A percentile compares a stretch with the other conserved stretches of the same genome.
These are phyloP conservation scores for Capsicum chinense DNA, from an alignment of 257 asterid species.

Conservation along the genomic window DNA sequence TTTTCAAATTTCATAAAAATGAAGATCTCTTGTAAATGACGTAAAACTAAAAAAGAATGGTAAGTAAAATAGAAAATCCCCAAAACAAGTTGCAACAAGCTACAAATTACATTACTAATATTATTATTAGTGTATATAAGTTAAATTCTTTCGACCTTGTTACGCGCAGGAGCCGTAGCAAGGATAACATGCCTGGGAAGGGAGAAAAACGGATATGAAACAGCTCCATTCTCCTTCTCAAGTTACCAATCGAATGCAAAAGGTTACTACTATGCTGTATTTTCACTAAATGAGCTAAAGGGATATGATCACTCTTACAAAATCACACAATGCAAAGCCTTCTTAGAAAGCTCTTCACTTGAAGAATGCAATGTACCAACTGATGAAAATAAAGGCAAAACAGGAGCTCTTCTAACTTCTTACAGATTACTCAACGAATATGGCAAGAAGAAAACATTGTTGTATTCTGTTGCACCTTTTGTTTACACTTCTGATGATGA, in stretches of 20 bases:
- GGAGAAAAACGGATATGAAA: constrained; percentile 57
- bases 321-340: constrained; percentile 55
- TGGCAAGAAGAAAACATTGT: constrained; percentile 34
- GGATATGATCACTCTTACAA: constrained; percentile 36
- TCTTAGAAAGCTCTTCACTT: constrained; percentile 53
- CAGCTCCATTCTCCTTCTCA: constrained; percentile 57
- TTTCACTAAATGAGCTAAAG: constrained; percentile 38
- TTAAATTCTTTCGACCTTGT: background rate
- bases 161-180: constrained; percentile 48
- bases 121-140: background rate
- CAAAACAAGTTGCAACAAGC: background rate
- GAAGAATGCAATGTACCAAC: constrained; percentile 43
- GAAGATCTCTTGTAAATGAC: too few relatives aligned
- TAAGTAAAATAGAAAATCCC: too few relatives aligned
- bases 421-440: constrained; percentile 39
- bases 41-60: too few relatives aligned
- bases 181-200: constrained; percentile 59
- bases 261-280: constrained; percentile 59
- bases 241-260: constrained; percentile 52
- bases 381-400: constrained; percentile 40
- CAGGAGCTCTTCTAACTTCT: constrained; percentile 44
- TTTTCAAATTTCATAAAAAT: too few relatives aligned
- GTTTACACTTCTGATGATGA: constrained; percentile 26
- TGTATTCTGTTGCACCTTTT: constrained; percentile 56
- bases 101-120: background rate